A percentile compares a stretch with the other conserved stretches of the same genome.
Evolutionary conservation across 2,329 filamentous ascomycete species (phyloP).

Genomic region (Magnaporthiopsis rhizophila): DNA sequence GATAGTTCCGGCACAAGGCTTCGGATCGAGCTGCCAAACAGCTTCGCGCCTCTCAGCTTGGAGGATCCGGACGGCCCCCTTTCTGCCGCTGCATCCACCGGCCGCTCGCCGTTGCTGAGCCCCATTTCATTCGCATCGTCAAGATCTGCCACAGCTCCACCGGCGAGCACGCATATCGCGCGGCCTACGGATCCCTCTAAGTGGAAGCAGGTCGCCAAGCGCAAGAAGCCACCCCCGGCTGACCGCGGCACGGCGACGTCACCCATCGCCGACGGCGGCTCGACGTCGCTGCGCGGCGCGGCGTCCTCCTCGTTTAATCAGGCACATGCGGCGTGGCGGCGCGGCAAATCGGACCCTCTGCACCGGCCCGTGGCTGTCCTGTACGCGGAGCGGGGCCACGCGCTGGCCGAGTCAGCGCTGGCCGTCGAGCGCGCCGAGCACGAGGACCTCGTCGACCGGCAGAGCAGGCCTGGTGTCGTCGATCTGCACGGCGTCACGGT

Average conservation of each 20-base stretch:
- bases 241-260: neutral
- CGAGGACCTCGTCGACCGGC: constrained; percentile 58
- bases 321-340: constrained; percentile 35
- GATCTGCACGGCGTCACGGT: constrained; percentile 84
- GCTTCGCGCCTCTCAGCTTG: constrained; percentile 26
- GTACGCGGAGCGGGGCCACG: constrained; percentile 64
- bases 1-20: constrained; percentile 29
- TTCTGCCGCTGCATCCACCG: neutral
- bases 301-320: constrained; percentile 22
- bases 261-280: constrained; percentile 5
- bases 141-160: neutral
- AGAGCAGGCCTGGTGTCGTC: constrained; percentile 61
- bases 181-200: neutral
- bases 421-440: constrained; percentile 57
- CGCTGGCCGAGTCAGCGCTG: constrained; percentile 50
- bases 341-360: constrained; percentile 59
- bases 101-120: neutral
- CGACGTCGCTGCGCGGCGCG: constrained; percentile 1
- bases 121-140: neutral
- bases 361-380: constrained; percentile 70
- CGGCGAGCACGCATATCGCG: neutral
- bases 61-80: constrained; percentile 13
- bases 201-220: constrained; percentile 3
- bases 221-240: constrained; percentile 1
- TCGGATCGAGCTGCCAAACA: constrained; percentile 30